Percentiles rank a stretch among this genome's conserved stretches.
Conservation (phyloP, 345 rosid genomes). For the Populus ilicifolia region DNA sequence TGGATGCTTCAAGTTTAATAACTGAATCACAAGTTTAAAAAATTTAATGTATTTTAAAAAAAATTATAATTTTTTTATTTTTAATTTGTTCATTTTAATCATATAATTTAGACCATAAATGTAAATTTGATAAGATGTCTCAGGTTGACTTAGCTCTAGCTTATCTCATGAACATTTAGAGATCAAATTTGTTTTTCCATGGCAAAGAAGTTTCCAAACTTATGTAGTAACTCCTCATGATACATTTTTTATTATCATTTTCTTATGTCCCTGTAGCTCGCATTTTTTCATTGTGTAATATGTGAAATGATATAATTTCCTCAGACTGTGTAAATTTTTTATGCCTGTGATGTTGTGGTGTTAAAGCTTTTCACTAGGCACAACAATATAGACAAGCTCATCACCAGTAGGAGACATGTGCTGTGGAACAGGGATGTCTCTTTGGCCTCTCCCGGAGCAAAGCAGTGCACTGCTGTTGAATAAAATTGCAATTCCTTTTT, state of each 20-base stretch:
- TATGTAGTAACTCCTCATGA: not conserved
- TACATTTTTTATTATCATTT: not conserved
- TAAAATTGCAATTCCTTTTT: not conserved
- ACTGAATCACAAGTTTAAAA: too few species aligned
- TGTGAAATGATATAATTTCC: not conserved
- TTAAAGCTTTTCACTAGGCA: not conserved
- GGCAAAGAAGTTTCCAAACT: not conserved
- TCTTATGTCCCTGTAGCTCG: not conserved
- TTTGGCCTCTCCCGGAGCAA: not conserved
- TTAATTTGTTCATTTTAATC: too few species aligned
- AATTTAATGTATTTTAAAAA: too few species aligned
- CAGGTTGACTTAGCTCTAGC: not conserved
- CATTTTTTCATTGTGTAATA: not conserved
- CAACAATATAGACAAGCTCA: not conserved
- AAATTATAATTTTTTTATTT: too few species aligned
- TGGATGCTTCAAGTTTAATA: too few species aligned
- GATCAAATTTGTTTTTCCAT: not conserved
- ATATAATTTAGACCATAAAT: too few species aligned
- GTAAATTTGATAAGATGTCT: accelerated
- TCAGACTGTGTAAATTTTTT: not conserved
- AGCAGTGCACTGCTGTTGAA: not conserved
- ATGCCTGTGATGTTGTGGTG: not conserved
- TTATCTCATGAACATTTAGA: not conserved
- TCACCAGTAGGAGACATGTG: not conserved
- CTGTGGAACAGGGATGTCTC: not conserved